Evolutionary conservation across 495 filamentous ascomycete species (phyloP).

Genomic region (Tetracladium setigerum): DNA sequence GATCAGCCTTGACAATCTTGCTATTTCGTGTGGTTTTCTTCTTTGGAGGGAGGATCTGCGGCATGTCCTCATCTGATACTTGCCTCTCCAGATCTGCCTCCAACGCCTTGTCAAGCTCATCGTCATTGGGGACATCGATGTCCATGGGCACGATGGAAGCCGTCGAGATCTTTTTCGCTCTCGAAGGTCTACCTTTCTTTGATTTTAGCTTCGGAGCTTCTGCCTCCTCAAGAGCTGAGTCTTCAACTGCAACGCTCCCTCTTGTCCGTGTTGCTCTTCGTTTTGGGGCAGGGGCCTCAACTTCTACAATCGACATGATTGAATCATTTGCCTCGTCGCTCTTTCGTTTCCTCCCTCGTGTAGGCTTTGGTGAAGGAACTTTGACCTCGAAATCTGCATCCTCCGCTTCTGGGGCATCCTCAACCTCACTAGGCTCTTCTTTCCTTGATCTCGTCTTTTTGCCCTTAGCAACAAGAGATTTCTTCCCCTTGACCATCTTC

Average conservation of each 20-base stretch:
- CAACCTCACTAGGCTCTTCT: slow-evolving; percentile 46
- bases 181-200: slow-evolving; percentile 15
- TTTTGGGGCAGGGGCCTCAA: slow-evolving; percentile 55
- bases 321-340: slow-evolving; percentile 44
- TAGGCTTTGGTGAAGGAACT: slow-evolving; percentile 34
- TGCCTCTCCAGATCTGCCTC: slow-evolving; percentile 58
- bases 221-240: slow-evolving; percentile 3
- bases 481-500: slow-evolving; percentile 43
- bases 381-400: slow-evolving; percentile 35
- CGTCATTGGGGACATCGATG: slow-evolving; percentile 46
- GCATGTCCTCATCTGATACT: slow-evolving; percentile 45
- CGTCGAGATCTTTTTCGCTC: slow-evolving; percentile 30
- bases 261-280: slow-evolving; percentile 53
- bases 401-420: slow-evolving; percentile 22
- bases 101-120: slow-evolving; percentile 61
- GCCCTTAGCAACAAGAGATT: slow-evolving; percentile 32
- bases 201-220: slow-evolving; percentile 6
- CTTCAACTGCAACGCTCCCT: slow-evolving; percentile 14
- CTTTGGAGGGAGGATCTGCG: not conserved
- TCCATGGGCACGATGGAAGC: slow-evolving; percentile 45
- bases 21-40: slow-evolving; percentile 5
- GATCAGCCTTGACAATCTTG: slow-evolving; percentile 12
- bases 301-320: not conserved
- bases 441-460: slow-evolving; percentile 53
- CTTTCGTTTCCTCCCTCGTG: slow-evolving; percentile 55